Percentiles rank a stretch among this genome's conserved stretches.
These are phyloP conservation scores for Leishmania arabica DNA, from an alignment of 208 protist genomes.

Conservation along the genomic window DNA sequence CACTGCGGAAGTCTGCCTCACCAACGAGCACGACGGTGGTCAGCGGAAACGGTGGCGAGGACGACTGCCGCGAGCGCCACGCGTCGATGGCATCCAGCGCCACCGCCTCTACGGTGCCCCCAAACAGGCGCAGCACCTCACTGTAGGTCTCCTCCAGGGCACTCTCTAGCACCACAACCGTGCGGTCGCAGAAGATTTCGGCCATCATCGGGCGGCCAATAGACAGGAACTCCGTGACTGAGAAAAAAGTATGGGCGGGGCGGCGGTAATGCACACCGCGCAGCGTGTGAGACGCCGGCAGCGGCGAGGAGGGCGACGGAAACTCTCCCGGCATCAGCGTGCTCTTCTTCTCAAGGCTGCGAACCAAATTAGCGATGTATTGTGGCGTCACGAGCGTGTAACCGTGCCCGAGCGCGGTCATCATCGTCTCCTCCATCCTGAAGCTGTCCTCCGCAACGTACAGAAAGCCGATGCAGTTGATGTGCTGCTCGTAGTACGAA, in stretches of 20 bases:
- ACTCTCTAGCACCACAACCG: constrained; percentile 48
- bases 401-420: constrained; percentile 56
- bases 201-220: constrained; percentile 31
- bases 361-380: constrained; percentile 46
- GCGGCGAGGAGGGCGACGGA: constrained; percentile 38
- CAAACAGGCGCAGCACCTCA: constrained; percentile 37
- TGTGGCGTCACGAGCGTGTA: constrained; percentile 70
- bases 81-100: constrained; percentile 14
- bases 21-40: constrained; percentile 34
- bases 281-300: constrained; percentile 40
- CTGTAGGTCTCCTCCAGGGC: constrained; percentile 29
- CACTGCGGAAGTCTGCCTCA: constrained; percentile 30
- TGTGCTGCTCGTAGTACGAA: constrained; percentile 54
- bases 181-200: constrained; percentile 40
- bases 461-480: constrained; percentile 61
- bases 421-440: constrained; percentile 50
- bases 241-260: constrained; percentile 59
- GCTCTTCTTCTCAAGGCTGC: constrained; percentile 31
- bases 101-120: constrained; percentile 34
- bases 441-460: constrained; percentile 63
- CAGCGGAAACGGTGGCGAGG: constrained; percentile 12
- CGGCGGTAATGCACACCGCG: constrained; percentile 54
- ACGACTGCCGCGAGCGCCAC: constrained; percentile 15
- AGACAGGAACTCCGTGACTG: constrained; percentile 57
- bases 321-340: constrained; percentile 45